Evolutionary conservation across 768 basidiomycete genomes (phyloP), one percentile per base, ranked within the genome.

Genomic region (Tulasnella calospora): DNA sequence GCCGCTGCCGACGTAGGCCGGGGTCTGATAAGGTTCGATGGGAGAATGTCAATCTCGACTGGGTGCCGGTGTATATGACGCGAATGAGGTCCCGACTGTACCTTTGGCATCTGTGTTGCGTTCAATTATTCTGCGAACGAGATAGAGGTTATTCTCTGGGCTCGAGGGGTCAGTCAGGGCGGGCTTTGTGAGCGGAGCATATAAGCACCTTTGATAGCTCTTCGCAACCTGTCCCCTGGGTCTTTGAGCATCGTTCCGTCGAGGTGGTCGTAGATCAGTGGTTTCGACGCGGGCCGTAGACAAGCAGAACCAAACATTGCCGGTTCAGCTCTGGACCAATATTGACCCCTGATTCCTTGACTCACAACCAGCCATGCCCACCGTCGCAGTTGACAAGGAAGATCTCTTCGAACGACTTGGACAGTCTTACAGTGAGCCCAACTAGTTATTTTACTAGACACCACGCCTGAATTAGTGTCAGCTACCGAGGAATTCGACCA

Each of bases 401-500:
- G 95, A 98, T 84, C 92, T 99, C 73, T 98, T 92, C 89, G 89
- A 91, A 80, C 86, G 94, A 70, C 90, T 99, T 33, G 96, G 92
- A 38, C 88, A 88, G 81, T 88, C 90, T 82, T 99, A 94, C 85
- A 90, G 96, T 96, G 82, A 82, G 86, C 86, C 30, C 36, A 33
- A 75, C 38, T 46, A 13, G 41, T 46, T 21, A 57, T 23, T 35
- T 27, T 35, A 35, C 46, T 77, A 23, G 44, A 79, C 73, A 81
- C 47, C 67, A 77, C 79, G 80, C 81, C 5, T 78, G 74, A 74
- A 77, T 82, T 0, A 5, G 36, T 76, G 38, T 76, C 83, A 99
- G 97, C 95, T 73, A 91, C 94, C 61, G 92, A 97, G 80, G 96
- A 96, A 80, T 98, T 99, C 82, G 98, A 99, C 86, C 90, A 90